phyloP scores from a whole-genome alignment of 202 grass and related monocot species.

The Schoenoplectus triqueter region DNA sequence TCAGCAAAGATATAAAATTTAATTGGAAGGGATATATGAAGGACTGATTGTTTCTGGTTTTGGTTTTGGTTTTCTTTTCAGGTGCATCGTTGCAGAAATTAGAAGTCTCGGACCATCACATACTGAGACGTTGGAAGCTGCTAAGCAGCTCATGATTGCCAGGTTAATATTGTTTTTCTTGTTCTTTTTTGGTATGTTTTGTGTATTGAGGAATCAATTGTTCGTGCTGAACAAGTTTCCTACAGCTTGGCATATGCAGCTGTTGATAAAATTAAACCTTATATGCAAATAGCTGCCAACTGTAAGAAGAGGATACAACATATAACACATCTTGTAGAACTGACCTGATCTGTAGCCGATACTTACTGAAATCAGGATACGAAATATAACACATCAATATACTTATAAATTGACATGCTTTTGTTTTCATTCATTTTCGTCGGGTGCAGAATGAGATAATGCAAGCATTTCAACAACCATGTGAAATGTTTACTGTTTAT shows the following conservation, averaged over 20 bases:
- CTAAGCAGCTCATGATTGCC: constrained; percentile 60
- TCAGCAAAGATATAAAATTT: neutral
- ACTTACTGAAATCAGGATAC: too few species aligned
- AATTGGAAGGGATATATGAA: neutral
- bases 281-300: neutral
- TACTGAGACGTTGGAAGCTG: constrained; percentile 51
- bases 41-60: neutral
- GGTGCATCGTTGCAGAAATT: constrained; percentile 67
- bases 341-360: neutral
- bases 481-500: too few species aligned
- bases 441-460: neutral
- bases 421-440: too few species aligned
- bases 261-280: neutral
- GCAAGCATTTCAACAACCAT: neutral
- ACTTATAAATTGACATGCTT: too few species aligned
- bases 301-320: neutral
- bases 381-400: too few species aligned
- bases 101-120: constrained; percentile 67
- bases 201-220: constrained; percentile 6
- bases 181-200: neutral
- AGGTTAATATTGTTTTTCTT: constrained; percentile 35
- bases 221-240: neutral
- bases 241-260: neutral
- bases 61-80: constrained; percentile 3
- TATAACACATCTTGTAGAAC: neutral